Percentiles rank a stretch among this genome's conserved stretches.
Conservation (phyloP, 208 protist genomes). For the Trichomonas gallinae region DNA sequence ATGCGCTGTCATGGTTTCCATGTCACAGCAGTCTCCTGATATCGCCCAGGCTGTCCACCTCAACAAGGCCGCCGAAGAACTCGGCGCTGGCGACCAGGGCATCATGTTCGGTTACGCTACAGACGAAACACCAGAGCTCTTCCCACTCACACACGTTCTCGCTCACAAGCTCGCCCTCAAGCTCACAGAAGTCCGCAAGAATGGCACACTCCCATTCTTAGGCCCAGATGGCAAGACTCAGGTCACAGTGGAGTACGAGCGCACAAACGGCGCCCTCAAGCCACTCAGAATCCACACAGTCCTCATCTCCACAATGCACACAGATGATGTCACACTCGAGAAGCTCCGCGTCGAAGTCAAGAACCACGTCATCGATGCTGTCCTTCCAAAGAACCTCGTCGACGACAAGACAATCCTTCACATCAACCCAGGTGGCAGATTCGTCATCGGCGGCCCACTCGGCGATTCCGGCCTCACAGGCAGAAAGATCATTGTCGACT, state of each 20-base stretch:
- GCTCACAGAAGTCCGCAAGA: constrained; percentile 81
- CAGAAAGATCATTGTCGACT: constrained; percentile 99
- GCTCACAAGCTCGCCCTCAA: constrained; percentile 70
- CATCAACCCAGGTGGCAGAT: constrained; percentile 95
- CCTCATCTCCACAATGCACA: constrained; percentile 96
- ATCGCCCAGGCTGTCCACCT: constrained; percentile 91
- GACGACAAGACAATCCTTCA: constrained; percentile 83
- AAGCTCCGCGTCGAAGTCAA: constrained; percentile 59
- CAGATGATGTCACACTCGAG: constrained; percentile 50
- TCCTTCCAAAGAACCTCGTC: constrained; percentile 75
- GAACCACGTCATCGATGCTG: constrained; percentile 75
- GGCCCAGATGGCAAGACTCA: constrained; percentile 91
- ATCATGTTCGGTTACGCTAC: constrained; percentile 99
- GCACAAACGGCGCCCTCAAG: constrained; percentile 60
- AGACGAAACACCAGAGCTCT: constrained; percentile 88
- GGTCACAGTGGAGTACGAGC: constrained; percentile 94
- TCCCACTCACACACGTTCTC: constrained; percentile 90
- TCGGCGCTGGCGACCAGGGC: constrained; percentile 93
- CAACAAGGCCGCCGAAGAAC: constrained; percentile 65
- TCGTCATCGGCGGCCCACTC: constrained; percentile 95
- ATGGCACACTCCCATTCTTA: constrained; percentile 45
- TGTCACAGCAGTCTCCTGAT: constrained; percentile 85
- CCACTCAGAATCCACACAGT: constrained; percentile 85
- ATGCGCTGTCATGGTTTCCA: constrained; percentile 75
- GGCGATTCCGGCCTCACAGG: constrained; percentile 97